Conservation (phyloP, 1,284 basidiomycete genomes). For the Ustilago vetiveriae region DNA sequence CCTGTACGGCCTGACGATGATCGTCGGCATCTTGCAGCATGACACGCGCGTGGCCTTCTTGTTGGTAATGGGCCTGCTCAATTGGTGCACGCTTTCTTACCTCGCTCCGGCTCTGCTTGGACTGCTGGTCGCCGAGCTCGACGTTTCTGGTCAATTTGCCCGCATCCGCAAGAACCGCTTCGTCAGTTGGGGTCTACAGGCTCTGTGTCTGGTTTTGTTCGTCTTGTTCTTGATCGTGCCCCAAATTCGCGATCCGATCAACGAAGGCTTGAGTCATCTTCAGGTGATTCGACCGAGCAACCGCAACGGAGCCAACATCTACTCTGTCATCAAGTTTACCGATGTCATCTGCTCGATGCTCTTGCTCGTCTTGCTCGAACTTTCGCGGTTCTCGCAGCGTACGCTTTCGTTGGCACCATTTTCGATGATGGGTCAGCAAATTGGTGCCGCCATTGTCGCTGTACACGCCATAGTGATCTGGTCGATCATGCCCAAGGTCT, state of each 20-base stretch:
- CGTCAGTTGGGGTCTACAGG: conserved; percentile 17
- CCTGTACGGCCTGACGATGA: conserved; percentile 34
- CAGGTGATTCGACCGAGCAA: conserved; percentile 32
- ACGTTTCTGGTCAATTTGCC: conserved; percentile 32
- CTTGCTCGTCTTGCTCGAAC: conserved; percentile 28
- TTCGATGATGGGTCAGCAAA: conserved; percentile 44
- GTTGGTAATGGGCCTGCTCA: conserved; percentile 22
- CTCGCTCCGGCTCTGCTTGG: conserved; percentile 39
- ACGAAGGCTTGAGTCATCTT: conserved; percentile 23
- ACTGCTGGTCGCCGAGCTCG: conserved; percentile 35
- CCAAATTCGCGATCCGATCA: conserved; percentile 26
- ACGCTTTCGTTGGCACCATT: conserved; percentile 17
- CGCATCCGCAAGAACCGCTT: conserved; percentile 9
- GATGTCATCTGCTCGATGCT: conserved; percentile 32
- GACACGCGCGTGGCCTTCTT: conserved; percentile 39
- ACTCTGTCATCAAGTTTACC: conserved; percentile 35
- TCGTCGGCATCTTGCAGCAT: conserved; percentile 26
- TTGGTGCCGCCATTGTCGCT: conserved; percentile 33
- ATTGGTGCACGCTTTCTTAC: conserved; percentile 38
- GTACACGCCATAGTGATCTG: conserved; percentile 41
- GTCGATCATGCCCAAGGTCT: conserved; percentile 42
- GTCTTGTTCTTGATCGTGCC: conserved; percentile 36
- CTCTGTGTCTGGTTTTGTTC: conserved; percentile 14
- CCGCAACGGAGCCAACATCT: conserved; percentile 29
- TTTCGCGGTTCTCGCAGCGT: conserved; percentile 16